These are phyloP conservation scores for Ogataea trehaloabstinens DNA, from an alignment of 805 yeast genomes.

Conservation along the genomic window DNA sequence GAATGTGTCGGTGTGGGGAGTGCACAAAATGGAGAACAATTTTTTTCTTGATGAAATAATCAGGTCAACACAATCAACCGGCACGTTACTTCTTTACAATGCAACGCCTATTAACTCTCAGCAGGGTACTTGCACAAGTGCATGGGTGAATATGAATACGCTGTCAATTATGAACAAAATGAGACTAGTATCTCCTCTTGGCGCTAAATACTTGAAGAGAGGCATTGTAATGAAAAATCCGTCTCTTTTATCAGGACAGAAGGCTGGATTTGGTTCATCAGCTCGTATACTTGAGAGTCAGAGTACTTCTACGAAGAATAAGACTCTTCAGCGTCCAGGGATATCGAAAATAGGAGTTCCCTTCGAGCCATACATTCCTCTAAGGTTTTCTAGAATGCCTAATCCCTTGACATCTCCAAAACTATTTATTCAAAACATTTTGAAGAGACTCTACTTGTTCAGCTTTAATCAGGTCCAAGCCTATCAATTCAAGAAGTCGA, in stretches of 20 bases:
- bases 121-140: too few relatives aligned
- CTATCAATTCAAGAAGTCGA: slow-evolving; percentile 38
- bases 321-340: slow-evolving; percentile 27
- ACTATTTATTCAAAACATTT: slow-evolving; percentile 41
- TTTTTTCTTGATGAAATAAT: too few relatives aligned
- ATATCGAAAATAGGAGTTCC: slow-evolving; percentile 36
- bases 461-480: slow-evolving; percentile 63
- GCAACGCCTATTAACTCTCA: too few relatives aligned
- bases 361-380: slow-evolving; percentile 46
- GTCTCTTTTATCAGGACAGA: slow-evolving; percentile 2
- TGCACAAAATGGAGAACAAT: too few relatives aligned
- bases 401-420: slow-evolving; percentile 37
- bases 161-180: too few relatives aligned
- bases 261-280: slow-evolving; percentile 14
- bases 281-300: slow-evolving; percentile 8
- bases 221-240: too few relatives aligned
- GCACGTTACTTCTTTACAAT: too few relatives aligned
- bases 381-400: slow-evolving; percentile 46
- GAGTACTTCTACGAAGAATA: slow-evolving; percentile 15
- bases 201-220: too few relatives aligned
- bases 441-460: slow-evolving; percentile 63
- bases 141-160: too few relatives aligned
- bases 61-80: too few relatives aligned
- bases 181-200: too few relatives aligned
- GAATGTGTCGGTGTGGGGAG: too few relatives aligned